Conservation (phyloP, 2,329 filamentous ascomycete genomes). For the Fonsecaea nubica region DNA sequence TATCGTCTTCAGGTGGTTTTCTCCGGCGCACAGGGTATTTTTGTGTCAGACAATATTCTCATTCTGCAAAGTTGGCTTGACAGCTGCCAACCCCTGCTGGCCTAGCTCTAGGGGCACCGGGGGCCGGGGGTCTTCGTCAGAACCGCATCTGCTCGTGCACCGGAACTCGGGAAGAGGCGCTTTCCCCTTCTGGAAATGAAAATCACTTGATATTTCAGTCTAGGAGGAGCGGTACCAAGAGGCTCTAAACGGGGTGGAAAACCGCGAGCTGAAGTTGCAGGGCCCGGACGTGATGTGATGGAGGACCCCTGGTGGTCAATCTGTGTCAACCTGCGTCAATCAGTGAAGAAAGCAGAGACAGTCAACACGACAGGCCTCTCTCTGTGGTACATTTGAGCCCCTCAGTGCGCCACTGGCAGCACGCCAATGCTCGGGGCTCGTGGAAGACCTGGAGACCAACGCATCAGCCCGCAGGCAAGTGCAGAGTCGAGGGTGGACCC, state of each 20-base stretch:
- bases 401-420: neutral
- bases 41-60: neutral
- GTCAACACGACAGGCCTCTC: conserved; percentile 1
- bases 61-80: neutral
- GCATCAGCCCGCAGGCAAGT: conserved; percentile 10
- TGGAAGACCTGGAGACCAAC: conserved; percentile 8
- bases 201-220: neutral
- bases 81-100: neutral
- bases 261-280: conserved; percentile 4
- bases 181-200: conserved; percentile 1
- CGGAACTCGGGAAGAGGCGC: conserved; percentile 28
- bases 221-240: conserved; percentile 1
- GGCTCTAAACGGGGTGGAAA: conserved; percentile 3
- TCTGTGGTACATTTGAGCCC: neutral
- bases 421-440: conserved; percentile 2
- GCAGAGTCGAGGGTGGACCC: conserved; percentile 7
- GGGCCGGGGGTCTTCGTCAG: neutral
- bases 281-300: conserved; percentile 22
- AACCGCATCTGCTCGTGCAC: conserved; percentile 11
- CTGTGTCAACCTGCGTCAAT: conserved; percentile 23
- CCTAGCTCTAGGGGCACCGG: neutral
- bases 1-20: neutral
- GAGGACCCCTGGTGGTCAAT: conserved; percentile 18
- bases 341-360: conserved; percentile 1
- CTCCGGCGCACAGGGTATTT: neutral